A percentile compares a stretch with the other conserved stretches of the same genome.
Conservation (phyloP, 2,329 filamentous ascomycete genomes). For the Ophiostoma novo-ulmi region DNA sequence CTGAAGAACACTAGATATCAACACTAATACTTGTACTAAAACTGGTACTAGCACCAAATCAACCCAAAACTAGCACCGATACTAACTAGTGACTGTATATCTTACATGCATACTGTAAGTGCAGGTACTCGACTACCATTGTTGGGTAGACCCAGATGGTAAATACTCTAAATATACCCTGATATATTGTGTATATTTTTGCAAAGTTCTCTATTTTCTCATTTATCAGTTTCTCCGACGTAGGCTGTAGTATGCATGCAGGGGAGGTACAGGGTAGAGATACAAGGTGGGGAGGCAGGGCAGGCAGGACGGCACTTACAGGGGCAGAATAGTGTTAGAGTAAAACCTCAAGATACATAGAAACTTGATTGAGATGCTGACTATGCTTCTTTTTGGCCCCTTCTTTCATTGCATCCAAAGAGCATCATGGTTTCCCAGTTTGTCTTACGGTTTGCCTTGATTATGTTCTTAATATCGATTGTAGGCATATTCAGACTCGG, state of each 20-base stretch:
- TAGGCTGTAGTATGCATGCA: background rate
- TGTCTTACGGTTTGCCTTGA: background rate
- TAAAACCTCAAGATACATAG: too few relatives aligned
- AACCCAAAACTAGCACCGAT: background rate
- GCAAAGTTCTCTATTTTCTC: background rate
- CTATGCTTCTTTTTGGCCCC: background rate
- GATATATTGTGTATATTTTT: too few relatives aligned
- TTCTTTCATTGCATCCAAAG: background rate
- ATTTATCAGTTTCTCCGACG: slow-evolving; percentile 5
- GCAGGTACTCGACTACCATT: background rate
- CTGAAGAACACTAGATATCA: background rate
- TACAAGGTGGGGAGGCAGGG: background rate
- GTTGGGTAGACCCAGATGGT: background rate
- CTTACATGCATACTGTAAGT: background rate
- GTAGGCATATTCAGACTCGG: too few relatives aligned
- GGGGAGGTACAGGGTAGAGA: background rate
- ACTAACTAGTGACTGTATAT: background rate
- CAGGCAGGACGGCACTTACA: background rate
- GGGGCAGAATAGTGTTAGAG: background rate
- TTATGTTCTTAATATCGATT: background rate
- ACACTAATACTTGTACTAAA: background rate
- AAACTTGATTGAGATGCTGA: background rate
- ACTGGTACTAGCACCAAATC: background rate
- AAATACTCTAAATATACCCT: background rate
- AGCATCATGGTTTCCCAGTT: background rate